Percentiles rank a stretch among this genome's conserved stretches.
Conservation (phyloP, 73 alveolate genomes). For the Paramecium sexaurelia region DNA sequence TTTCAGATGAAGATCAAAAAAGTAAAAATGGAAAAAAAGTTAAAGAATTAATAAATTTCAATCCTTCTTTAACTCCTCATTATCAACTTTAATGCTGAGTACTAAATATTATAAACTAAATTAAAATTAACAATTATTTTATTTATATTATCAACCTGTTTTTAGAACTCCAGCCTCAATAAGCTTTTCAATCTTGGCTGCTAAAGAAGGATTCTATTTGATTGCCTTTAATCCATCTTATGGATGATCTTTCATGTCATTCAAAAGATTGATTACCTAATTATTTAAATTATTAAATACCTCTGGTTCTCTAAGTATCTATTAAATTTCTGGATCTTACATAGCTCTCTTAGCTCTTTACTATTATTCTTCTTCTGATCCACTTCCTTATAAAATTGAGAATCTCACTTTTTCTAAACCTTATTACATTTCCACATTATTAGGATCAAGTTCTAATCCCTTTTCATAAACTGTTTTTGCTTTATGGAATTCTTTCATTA, state of each 20-base stretch:
- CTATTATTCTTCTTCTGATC: constrained; percentile 82
- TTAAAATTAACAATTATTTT: not conserved
- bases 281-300: constrained; percentile 80
- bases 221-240: constrained; percentile 78
- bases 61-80: not conserved
- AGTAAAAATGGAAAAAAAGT: not conserved
- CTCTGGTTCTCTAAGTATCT: constrained; percentile 88
- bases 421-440: constrained; percentile 81
- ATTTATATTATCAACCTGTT: constrained; percentile 72
- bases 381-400: constrained; percentile 77
- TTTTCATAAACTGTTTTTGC: constrained; percentile 86
- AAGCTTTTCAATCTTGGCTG: constrained; percentile 92
- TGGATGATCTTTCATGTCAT: constrained; percentile 85
- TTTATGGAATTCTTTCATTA: constrained; percentile 94
- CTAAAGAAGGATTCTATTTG: constrained; percentile 90
- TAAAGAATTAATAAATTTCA: not conserved
- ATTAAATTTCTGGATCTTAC: constrained; percentile 99
- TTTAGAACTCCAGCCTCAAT: constrained; percentile 98
- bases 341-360: constrained; percentile 97
- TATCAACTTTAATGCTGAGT: not conserved
- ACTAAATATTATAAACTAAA: not conserved
- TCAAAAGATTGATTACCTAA: constrained; percentile 45
- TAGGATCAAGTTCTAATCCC: constrained; percentile 88
- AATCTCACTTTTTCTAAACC: constrained; percentile 79
- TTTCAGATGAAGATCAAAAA: not conserved